Evolutionary conservation across 2,329 filamentous ascomycete species (phyloP), one percentile per base, ranked within the genome.

Genomic region (Aspergillus arachidicola): DNA sequence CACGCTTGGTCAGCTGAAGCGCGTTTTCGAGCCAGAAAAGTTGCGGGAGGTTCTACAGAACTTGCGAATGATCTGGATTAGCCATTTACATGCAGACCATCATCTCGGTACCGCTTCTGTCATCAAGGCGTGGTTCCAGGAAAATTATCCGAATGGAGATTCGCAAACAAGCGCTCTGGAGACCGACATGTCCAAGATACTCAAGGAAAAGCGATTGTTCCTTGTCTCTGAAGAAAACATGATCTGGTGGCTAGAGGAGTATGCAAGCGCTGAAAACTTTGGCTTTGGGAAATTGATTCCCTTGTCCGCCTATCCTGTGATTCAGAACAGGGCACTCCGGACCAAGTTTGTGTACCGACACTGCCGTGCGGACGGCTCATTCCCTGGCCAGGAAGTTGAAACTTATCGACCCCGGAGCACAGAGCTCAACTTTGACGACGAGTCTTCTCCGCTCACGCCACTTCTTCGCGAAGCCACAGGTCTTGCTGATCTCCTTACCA

Each of bases 71-170:
- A 89, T 99, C 66, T 96, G 93, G 88, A 95, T 99, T 78, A 96
- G 92, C 76, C 95, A 99, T 79, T 83, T 96, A 66, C 95, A 99
- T 77, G 95, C 95, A 5, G 95, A 99, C 79, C 95, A 99, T 78
- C 95, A 98, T 74, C 85, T 99, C 23, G 95, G 95, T 32, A 91
- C 89, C 1, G 84, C 87, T n/a, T 86, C 89, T 6, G 82, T 98
- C n/a, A 87, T 98, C 72, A 89, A 87, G 71, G 91, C 91, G 6
- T 97, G 93, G 92, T 88, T 92, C 68, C 71, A 82, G 60, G 84
- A 88, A 50, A 83, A 83, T 23, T 85, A 87, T 68, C 75, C 74
- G 16, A 50, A 61, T 32, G 65, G 68, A n/a, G 68, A 76, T 21
- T 62, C 69, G 12, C 64, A 80, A 79, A 66, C 85, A 80, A 46